phyloP scores from a whole-genome alignment of 495 filamentous ascomycete species.

The Collariella sp. region DNA sequence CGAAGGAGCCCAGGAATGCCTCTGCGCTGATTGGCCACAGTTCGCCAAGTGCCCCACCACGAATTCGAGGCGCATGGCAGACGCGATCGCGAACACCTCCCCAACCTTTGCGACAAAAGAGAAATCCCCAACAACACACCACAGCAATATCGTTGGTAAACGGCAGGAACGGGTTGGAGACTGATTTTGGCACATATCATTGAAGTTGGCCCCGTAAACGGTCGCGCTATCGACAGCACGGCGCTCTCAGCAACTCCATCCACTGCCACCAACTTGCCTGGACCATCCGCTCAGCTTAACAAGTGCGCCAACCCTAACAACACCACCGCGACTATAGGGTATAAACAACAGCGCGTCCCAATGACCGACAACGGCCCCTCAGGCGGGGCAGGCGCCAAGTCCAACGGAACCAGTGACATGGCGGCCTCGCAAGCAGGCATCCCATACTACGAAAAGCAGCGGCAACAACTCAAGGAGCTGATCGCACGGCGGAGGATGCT shows the following conservation, averaged over 20 bases:
- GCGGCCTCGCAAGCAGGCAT: slow-evolving; percentile 29
- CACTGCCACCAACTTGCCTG: too few relatives aligned
- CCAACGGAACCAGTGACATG: slow-evolving; percentile 22
- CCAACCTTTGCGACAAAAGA: too few relatives aligned
- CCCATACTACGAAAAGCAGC: slow-evolving; percentile 44
- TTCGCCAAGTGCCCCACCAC: background rate
- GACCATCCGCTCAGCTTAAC: background rate
- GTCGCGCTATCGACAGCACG: too few relatives aligned
- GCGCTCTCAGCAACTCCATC: too few relatives aligned
- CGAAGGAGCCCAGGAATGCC: too few relatives aligned
- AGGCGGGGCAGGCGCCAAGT: slow-evolving; percentile 26
- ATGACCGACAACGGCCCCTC: slow-evolving; percentile 44
- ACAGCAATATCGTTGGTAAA: too few relatives aligned
- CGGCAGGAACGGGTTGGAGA: too few relatives aligned
- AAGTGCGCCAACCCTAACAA: background rate
- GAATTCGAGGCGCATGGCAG: background rate
- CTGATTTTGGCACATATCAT: too few relatives aligned
- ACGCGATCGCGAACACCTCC: too few relatives aligned
- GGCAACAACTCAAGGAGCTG: slow-evolving; percentile 42
- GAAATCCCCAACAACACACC: too few relatives aligned
- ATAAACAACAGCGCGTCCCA: too few relatives aligned
- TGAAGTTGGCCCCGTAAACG: too few relatives aligned
- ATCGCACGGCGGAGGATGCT: slow-evolving; percentile 34
- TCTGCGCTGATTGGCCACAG: slow-evolving; percentile 6
- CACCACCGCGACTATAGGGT: background rate